phyloP scores from a whole-genome alignment of 192 early-diverging fungal genomes.

The Mortierella claussenii region DNA sequence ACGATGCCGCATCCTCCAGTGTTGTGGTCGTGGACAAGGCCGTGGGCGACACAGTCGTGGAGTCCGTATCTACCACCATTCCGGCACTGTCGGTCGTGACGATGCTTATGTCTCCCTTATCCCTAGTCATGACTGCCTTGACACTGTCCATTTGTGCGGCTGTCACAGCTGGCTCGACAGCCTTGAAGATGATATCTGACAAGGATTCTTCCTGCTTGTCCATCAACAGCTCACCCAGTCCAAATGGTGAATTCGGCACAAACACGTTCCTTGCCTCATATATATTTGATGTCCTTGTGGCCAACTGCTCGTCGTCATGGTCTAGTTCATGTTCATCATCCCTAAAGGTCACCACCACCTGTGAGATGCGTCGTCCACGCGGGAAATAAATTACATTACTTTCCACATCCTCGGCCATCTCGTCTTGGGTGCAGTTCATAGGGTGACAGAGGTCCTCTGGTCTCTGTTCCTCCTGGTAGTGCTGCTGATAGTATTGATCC shows the following conservation, averaged over 20 bases:
- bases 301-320: not conserved
- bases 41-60: not conserved
- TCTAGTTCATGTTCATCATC: too few relatives aligned
- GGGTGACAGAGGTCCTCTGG: not conserved
- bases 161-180: slow-evolving; percentile 1
- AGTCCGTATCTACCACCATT: not conserved
- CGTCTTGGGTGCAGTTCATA: slow-evolving; percentile 4
- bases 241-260: not conserved
- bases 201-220: not conserved
- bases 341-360: slow-evolving; percentile 40
- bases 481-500: not conserved
- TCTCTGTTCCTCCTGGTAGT: not conserved
- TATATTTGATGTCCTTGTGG: not conserved
- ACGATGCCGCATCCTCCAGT: not conserved
- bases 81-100: not conserved
- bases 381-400: slow-evolving; percentile 17
- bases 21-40: not conserved
- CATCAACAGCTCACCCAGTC: not conserved
- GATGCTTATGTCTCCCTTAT: not conserved
- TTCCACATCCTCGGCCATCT: not conserved
- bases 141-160: too few relatives aligned
- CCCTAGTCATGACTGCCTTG: too few relatives aligned
- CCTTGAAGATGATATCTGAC: not conserved
- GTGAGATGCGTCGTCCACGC: slow-evolving; percentile 13
- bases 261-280: not conserved